Base-by-base conservation (phyloP, 2,329 filamentous ascomycete species). In the Corniculantispora saksenae region DNA sequence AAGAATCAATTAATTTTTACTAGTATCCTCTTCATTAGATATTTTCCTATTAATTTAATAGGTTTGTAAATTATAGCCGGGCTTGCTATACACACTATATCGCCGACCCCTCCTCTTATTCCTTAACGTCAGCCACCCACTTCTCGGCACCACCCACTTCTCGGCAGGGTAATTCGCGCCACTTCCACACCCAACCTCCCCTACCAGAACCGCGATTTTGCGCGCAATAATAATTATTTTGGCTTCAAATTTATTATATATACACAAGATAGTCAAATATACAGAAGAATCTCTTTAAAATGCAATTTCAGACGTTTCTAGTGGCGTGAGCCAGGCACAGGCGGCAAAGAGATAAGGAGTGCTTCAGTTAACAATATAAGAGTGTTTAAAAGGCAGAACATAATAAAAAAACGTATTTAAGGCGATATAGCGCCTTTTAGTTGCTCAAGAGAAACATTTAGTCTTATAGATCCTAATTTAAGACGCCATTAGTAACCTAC, bases 211-310 rank as follows among this genome's bases (percentile, higher is more conserved):
- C 32, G 32, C 27, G 32, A 38, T 55, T 38, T 40, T 32, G 38
- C 10, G n/a, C 17, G n/a, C 13, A 55, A 55, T 55, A 55, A 55
- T 55, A 38, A 38, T 55, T 35, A 55, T 55, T 55, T 21, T 48
- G 21, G 6, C 5, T 5, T 21, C 21, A 48, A 48, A 23, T 19
- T 55, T 55, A 38, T 38, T 23, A 21, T 55, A 38, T 13, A 13
- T 38, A 38, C 13, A 8, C n/a, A 55, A 21, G 35, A 55, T 55
- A 23, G 7, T n/a, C 38, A 38, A 55, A 55, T 55, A 55, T 38
- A 55, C 19, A 12, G 6, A 55, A 55, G 15, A n/a, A 10, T 4
- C 35, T n/a, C 51, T 55, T 38, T 38, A 55, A 55, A 55, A 55
- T 38, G 12, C 27, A 4, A 55, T 55, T 4, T 23, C 38, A 40